Evolutionary conservation across 208 protist genomes (phyloP).

Genomic region (Crithidia bombi): DNA sequence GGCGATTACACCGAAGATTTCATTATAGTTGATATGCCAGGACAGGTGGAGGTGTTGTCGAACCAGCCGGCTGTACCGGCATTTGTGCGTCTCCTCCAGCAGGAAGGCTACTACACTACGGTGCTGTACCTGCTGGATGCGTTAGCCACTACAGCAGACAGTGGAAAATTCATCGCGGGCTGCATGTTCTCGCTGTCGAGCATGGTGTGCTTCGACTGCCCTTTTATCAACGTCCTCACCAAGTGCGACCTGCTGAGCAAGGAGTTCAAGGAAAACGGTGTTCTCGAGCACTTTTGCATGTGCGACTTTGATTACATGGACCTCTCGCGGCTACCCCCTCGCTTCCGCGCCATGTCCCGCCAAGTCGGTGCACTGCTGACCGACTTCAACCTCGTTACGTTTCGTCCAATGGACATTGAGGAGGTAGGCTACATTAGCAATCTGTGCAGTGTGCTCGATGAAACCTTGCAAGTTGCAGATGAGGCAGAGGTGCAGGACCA

Average conservation of each 20-base stretch:
- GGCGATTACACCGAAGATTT: constrained; percentile 95
- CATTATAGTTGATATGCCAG: constrained; percentile 99
- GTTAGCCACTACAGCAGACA: constrained; percentile 80
- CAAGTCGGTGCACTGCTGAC: constrained; percentile 66
- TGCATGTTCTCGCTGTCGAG: constrained; percentile 90
- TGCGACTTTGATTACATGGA: constrained; percentile 91
- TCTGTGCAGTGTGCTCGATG: constrained; percentile 75
- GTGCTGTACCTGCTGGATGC: constrained; percentile 91
- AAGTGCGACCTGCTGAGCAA: constrained; percentile 89
- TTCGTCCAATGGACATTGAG: constrained; percentile 81
- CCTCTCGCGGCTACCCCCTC: constrained; percentile 59
- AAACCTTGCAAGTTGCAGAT: constrained; percentile 86
- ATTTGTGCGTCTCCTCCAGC: constrained; percentile 84
- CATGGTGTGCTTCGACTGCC: constrained; percentile 93
- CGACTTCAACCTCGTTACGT: constrained; percentile 87
- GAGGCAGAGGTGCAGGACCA: constrained; percentile 86
- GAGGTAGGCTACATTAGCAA: constrained; percentile 73
- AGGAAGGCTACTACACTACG: constrained; percentile 79
- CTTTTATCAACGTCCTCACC: constrained; percentile 91
- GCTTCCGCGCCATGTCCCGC: constrained; percentile 74
- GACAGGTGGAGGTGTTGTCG: constrained; percentile 99
- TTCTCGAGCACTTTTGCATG: constrained; percentile 85
- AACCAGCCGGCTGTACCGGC: constrained; percentile 93
- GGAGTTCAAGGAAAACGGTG: constrained; percentile 64
- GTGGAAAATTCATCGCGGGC: constrained; percentile 90